Conservation (phyloP, 768 basidiomycete species). For the Mycena alexandri region DNA sequence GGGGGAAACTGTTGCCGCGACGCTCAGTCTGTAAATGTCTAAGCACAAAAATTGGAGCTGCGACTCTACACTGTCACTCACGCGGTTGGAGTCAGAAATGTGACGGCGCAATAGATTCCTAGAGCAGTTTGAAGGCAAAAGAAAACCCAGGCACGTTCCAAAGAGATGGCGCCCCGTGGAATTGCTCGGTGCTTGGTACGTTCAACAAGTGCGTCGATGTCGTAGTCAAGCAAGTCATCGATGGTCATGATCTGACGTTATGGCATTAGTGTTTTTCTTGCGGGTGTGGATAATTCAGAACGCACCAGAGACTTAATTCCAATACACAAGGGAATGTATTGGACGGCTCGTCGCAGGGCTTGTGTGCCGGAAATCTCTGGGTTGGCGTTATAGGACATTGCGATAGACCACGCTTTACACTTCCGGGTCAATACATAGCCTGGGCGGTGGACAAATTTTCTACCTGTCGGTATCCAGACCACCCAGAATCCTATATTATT, state of each 20-base stretch:
- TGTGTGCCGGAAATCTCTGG: background rate
- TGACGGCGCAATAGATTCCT: no score
- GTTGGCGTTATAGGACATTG: background rate
- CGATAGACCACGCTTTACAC: slow-evolving; percentile 9
- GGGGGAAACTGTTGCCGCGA: no score
- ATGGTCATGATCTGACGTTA: slow-evolving; percentile 46
- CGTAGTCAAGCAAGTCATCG: slow-evolving; percentile 44
- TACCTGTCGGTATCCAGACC: slow-evolving; percentile 43
- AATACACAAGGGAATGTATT: slow-evolving; percentile 44
- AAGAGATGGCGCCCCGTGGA: slow-evolving; percentile 43
- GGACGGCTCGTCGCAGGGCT: slow-evolving; percentile 32
- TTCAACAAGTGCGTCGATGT: slow-evolving; percentile 42
- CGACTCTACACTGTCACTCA: no score
- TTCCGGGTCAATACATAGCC: no score
- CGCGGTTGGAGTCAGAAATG: no score
- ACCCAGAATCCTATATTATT: slow-evolving; percentile 47
- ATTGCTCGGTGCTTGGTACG: slow-evolving; percentile 41
- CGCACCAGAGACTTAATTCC: slow-evolving; percentile 45
- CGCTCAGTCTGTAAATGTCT: no score
- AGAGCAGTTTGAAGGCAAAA: slow-evolving; percentile 41
- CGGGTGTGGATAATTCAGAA: no score
- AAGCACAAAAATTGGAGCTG: no score
- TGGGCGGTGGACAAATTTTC: no score
- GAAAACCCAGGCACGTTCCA: slow-evolving; percentile 42
- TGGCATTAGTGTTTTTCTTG: no score